phyloP scores from a whole-genome alignment of 106 monocot genomes.

The Dendrobium catenatum region DNA sequence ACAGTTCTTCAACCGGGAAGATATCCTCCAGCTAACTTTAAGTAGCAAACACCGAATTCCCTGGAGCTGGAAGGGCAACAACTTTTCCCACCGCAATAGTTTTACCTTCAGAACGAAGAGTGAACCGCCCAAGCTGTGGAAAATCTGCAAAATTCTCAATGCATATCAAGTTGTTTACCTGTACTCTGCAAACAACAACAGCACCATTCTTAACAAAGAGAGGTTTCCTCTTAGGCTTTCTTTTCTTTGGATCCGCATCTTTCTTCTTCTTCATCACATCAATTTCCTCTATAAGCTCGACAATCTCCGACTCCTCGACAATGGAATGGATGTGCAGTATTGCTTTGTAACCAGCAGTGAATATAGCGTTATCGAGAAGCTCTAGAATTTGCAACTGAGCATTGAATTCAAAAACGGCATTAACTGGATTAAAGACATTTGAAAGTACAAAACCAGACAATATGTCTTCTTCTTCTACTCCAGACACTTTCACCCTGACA shows the following conservation, averaged over 20 bases:
- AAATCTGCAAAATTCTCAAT: conserved; percentile 81
- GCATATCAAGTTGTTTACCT: conserved; percentile 92
- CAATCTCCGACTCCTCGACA: conserved; percentile 96
- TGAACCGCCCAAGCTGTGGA: conserved; percentile 92
- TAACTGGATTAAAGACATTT: conserved; percentile 53
- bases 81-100: conserved; percentile 94
- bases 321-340: conserved; percentile 84
- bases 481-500: conserved; percentile 75
- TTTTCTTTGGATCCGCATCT: conserved; percentile 77
- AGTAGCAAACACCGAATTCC: conserved; percentile 29
- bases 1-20: not conserved
- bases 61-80: conserved; percentile 59
- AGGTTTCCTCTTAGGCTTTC: conserved; percentile 74
- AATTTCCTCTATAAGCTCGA: conserved; percentile 88
- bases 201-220: conserved; percentile 97
- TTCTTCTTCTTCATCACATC: conserved; percentile 67
- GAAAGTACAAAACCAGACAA: conserved; percentile 92
- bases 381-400: conserved; percentile 95
- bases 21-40: not conserved
- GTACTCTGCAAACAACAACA: conserved; percentile 78
- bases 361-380: conserved; percentile 94
- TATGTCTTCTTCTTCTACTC: conserved; percentile 90
- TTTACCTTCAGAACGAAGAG: conserved; percentile 96
- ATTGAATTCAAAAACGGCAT: conserved; percentile 57
- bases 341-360: conserved; percentile 96